A percentile compares a stretch with the other conserved stretches of the same genome.
phyloP scores from a whole-genome alignment of 2,329 filamentous ascomycete species.

The Cryoendolithus antarcticus region DNA sequence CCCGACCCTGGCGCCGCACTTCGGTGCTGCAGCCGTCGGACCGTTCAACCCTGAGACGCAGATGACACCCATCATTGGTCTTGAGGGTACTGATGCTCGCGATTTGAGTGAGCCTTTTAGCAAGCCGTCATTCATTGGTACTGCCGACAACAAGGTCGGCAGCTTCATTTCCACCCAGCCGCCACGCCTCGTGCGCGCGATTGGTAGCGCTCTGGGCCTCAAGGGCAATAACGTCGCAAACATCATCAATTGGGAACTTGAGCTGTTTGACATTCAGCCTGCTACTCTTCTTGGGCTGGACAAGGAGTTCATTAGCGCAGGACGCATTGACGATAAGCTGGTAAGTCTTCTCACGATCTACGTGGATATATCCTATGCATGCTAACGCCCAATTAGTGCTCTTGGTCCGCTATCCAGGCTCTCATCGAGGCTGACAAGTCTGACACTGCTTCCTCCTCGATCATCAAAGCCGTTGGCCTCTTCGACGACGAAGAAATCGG shows the following conservation, averaged over 20 bases:
- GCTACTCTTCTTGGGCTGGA: conserved; percentile 74
- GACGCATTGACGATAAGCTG: conserved; percentile 93
- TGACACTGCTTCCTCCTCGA: conserved; percentile 45
- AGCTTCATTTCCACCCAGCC: conserved; percentile 78
- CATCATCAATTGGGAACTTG: conserved; percentile 93
- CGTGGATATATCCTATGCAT: no score
- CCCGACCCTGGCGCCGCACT: conserved; percentile 86
- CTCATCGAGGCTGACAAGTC: conserved; percentile 50
- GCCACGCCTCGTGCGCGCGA: conserved; percentile 68
- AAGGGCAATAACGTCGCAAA: conserved; percentile 44
- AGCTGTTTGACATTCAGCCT: conserved; percentile 83
- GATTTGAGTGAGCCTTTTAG: conserved; percentile 19
- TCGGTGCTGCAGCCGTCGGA: conserved; percentile 57
- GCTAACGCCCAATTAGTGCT: conserved; percentile 41
- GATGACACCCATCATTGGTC: conserved; percentile 83
- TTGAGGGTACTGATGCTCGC: conserved; percentile 47
- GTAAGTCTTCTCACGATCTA: no score
- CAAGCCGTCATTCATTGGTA: conserved; percentile 38
- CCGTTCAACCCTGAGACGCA: conserved; percentile 81
- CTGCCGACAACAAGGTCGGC: conserved; percentile 31
- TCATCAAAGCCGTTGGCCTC: conserved; percentile 80
- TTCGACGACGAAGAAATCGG: conserved; percentile 98
- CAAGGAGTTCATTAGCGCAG: conserved; percentile 87
- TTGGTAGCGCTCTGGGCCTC: conserved; percentile 66
- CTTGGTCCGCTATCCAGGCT: conserved; percentile 76